These are phyloP conservation scores for Metschnikowia matae DNA, from an alignment of 805 yeast genomes.

Conservation along the genomic window DNA sequence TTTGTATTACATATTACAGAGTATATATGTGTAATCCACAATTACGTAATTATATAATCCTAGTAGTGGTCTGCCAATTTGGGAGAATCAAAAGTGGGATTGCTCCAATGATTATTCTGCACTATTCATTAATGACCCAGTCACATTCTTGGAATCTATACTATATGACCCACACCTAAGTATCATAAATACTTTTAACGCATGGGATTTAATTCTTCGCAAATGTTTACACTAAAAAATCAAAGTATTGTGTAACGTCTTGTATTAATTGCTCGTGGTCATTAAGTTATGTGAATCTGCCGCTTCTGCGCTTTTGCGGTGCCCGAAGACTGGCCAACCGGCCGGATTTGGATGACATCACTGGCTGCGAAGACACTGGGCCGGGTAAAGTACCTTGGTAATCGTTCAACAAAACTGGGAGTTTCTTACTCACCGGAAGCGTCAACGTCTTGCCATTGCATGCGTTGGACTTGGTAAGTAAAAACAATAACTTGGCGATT, in stretches of 20 bases:
- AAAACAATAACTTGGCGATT: slow-evolving; percentile 26
- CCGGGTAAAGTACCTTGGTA: slow-evolving; percentile 81
- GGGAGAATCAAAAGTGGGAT: too few species aligned
- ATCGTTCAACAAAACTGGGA: slow-evolving; percentile 71
- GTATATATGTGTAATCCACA: too few species aligned
- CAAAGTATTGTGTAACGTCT: neutral
- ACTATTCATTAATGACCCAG: too few species aligned
- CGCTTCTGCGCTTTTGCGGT: slow-evolving; percentile 33
- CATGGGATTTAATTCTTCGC: too few species aligned
- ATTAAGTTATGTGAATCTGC: slow-evolving; percentile 8
- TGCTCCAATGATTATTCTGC: too few species aligned
- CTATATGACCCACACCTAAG: too few species aligned
- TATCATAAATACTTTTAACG: too few species aligned
- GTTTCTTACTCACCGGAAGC: slow-evolving; percentile 31
- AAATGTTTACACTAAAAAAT: too few species aligned
- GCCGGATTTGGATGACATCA: slow-evolving; percentile 16
- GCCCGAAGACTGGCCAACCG: slow-evolving; percentile 39
- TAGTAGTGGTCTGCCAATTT: too few species aligned
- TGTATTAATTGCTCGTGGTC: neutral
- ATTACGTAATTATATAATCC: too few species aligned
- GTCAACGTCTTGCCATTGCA: slow-evolving; percentile 24
- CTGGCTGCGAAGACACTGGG: slow-evolving; percentile 25
- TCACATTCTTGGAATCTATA: too few species aligned
- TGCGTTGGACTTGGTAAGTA: slow-evolving; percentile 31
- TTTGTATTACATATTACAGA: too few species aligned